Percentiles rank a stretch among this genome's conserved stretches.
These are phyloP conservation scores for Athelia psychrophila DNA, from an alignment of 1,284 basidiomycete species.

Conservation along the genomic window DNA sequence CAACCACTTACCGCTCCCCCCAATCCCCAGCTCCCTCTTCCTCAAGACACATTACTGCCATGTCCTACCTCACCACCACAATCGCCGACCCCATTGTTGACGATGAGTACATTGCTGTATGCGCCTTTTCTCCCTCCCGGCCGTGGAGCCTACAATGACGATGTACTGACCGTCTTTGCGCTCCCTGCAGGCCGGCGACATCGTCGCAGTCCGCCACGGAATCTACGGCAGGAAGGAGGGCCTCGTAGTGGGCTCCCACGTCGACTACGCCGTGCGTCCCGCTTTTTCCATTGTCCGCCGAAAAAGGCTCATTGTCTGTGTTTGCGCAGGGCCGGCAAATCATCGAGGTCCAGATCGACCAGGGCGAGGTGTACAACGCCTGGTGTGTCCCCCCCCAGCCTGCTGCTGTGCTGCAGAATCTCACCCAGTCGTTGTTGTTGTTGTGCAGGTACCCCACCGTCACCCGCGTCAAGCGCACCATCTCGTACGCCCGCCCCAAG, in stretches of 20 bases:
- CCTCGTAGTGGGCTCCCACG: conserved; percentile 69
- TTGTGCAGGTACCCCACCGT: conserved; percentile 63
- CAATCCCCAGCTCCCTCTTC: background rate
- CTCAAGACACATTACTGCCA: background rate
- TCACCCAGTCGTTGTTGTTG: background rate
- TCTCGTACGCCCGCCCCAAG: conserved; percentile 49
- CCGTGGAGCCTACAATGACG: no score
- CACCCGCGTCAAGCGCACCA: conserved; percentile 68
- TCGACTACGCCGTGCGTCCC: conserved; percentile 60
- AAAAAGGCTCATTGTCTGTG: background rate
- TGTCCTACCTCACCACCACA: background rate
- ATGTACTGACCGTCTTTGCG: no score
- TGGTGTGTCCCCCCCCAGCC: conserved; percentile 41
- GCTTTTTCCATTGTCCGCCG: background rate
- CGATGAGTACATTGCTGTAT: background rate
- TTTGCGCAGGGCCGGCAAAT: conserved; percentile 67
- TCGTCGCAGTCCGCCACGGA: conserved; percentile 71
- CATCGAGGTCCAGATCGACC: conserved; percentile 74
- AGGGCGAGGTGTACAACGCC: conserved; percentile 62
- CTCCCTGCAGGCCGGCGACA: conserved; percentile 63
- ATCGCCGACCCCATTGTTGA: background rate
- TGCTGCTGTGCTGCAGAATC: no score
- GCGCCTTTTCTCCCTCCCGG: background rate
- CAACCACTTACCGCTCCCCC: background rate
- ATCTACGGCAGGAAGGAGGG: conserved; percentile 64